A percentile compares a stretch with the other conserved stretches of the same genome.
Conservation (phyloP, 2,329 filamentous ascomycete species). For the Aspergillus ruber region DNA sequence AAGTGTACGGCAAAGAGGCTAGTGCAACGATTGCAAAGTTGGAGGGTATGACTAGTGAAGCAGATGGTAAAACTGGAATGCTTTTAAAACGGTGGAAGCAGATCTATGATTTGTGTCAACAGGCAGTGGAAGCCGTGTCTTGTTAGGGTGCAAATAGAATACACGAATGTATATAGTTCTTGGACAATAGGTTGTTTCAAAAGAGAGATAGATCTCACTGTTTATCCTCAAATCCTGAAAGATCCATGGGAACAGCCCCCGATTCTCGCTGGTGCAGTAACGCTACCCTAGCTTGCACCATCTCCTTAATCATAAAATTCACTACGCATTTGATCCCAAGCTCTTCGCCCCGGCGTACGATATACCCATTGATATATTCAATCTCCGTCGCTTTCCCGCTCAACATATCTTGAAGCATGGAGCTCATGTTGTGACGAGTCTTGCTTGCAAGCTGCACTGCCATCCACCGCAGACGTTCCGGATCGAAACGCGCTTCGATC, state of each 20-base stretch:
- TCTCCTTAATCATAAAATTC: conserved; percentile 65
- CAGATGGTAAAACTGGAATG: conserved; percentile 16
- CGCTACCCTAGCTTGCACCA: conserved; percentile 65
- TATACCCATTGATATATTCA: conserved; percentile 82
- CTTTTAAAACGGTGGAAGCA: conserved; percentile 35
- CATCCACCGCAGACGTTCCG: conserved; percentile 57
- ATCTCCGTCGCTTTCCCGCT: conserved; percentile 64
- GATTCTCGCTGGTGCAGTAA: conserved; percentile 33
- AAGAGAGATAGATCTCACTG: background rate
- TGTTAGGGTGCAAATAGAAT: conserved; percentile 6
- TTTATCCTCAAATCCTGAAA: conserved; percentile 7
- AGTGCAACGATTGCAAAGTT: conserved; percentile 20
- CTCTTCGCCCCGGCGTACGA: conserved; percentile 65
- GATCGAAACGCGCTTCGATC: conserved; percentile 53
- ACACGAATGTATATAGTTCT: too few species aligned
- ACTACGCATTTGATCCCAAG: conserved; percentile 64
- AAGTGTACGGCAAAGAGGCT: conserved; percentile 29
- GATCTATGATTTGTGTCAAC: conserved; percentile 28
- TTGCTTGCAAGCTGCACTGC: conserved; percentile 48
- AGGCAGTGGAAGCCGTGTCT: conserved; percentile 17
- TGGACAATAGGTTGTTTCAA: background rate
- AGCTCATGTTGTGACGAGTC: conserved; percentile 54
- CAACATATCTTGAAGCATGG: conserved; percentile 62
- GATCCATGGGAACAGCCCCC: conserved; percentile 28
- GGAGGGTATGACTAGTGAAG: conserved; percentile 6